Evolutionary conservation across 352 stramenopile genomes (phyloP).

Genomic region (Globisporangium takayamanum): DNA sequence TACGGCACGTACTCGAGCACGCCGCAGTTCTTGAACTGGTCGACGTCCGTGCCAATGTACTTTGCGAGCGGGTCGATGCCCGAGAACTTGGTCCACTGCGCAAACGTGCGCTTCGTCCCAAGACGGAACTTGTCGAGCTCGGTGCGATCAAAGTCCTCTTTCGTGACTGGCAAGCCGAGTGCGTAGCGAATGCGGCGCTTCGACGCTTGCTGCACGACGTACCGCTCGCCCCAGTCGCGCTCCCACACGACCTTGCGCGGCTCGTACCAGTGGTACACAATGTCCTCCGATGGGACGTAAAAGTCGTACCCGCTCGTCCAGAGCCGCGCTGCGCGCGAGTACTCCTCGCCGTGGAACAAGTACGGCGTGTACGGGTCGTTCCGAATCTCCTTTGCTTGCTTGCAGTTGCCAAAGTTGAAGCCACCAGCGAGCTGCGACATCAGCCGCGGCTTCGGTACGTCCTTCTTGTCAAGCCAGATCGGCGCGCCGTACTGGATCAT

Average conservation of each 20-base stretch:
- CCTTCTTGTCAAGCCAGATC: slow-evolving; percentile 62
- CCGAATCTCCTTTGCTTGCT: slow-evolving; percentile 60
- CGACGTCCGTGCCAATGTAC: slow-evolving; percentile 36
- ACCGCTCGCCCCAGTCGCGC: slow-evolving; percentile 65
- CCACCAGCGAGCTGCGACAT: slow-evolving; percentile 76
- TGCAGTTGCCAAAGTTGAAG: slow-evolving; percentile 80
- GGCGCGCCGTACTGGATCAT: slow-evolving; percentile 77
- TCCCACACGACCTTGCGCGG: slow-evolving; percentile 80
- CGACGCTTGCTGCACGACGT: slow-evolving; percentile 56
- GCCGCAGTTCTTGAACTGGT: slow-evolving; percentile 70
- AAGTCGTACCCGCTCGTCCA: slow-evolving; percentile 82
- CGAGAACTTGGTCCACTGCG: slow-evolving; percentile 78
- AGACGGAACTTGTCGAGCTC: slow-evolving; percentile 64
- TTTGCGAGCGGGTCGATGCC: slow-evolving; percentile 66
- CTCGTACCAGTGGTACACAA: slow-evolving; percentile 81
- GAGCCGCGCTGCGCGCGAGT: slow-evolving; percentile 65
- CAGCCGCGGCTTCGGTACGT: slow-evolving; percentile 57
- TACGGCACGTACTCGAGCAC: slow-evolving; percentile 67
- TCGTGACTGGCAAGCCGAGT: slow-evolving; percentile 49
- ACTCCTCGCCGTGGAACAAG: slow-evolving; percentile 79
- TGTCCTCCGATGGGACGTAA: slow-evolving; percentile 64
- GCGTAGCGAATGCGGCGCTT: slow-evolving; percentile 69
- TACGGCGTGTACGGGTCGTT: slow-evolving; percentile 78
- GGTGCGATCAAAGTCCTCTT: slow-evolving; percentile 67
- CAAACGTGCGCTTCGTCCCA: slow-evolving; percentile 66